These are phyloP conservation scores for Zygosaccharomyces pseudobailii DNA, from an alignment of 1,139 yeast genomes.

Conservation along the genomic window DNA sequence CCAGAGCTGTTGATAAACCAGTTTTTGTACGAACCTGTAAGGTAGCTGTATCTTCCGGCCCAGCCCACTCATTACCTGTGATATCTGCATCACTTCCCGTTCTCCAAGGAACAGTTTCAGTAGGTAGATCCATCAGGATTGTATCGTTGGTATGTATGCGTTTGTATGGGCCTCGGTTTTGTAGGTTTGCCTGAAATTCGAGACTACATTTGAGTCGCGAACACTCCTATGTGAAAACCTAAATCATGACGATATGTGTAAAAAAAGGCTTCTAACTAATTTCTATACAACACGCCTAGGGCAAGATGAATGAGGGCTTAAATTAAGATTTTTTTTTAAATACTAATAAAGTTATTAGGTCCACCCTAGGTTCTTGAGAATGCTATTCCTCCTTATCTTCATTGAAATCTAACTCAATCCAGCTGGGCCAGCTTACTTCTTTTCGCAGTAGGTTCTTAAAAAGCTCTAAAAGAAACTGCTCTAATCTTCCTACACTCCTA, in stretches of 20 bases:
- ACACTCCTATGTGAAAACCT: not conserved
- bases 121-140: constrained; percentile 6
- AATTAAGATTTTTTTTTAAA: not conserved
- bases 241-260: not conserved
- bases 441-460: constrained; percentile 67
- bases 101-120: constrained; percentile 16
- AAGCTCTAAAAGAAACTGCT: constrained; percentile 74
- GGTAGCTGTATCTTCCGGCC: constrained; percentile 1
- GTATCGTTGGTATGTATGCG: not conserved
- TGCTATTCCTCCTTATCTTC: constrained; percentile 33
- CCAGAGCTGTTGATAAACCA: constrained; percentile 1
- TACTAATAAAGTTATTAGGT: not conserved
- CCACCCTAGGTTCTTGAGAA: constrained; percentile 5
- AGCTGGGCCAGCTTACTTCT: constrained; percentile 96
- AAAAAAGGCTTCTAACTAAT: not conserved
- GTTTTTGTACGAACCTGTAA: not conserved
- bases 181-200: not conserved
- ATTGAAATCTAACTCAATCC: constrained; percentile 74
- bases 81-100: constrained; percentile 3
- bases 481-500: constrained; percentile 89
- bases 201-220: constrained; percentile 1
- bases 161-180: not conserved
- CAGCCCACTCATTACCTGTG: constrained; percentile 13
- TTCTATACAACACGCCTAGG: not conserved
- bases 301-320: not conserved